phyloP scores from a whole-genome alignment of 116 monocot genomes.

The Phalaenopsis hybrid region DNA sequence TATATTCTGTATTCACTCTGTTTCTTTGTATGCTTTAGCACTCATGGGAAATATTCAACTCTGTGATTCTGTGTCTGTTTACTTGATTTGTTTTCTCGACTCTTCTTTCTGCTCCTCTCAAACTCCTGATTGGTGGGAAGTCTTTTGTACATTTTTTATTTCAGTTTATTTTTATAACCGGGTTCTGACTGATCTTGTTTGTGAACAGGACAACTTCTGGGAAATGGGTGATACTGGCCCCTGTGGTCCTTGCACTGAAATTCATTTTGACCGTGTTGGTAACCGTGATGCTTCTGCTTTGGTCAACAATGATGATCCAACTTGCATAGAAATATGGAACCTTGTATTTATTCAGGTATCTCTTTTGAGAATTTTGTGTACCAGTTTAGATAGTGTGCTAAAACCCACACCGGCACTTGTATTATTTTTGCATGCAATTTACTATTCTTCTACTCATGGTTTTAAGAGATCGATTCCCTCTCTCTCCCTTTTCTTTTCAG shows the following conservation, averaged over 20 bases:
- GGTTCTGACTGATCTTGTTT: not conserved
- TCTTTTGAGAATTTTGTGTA: not conserved
- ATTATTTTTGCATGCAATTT: not conserved
- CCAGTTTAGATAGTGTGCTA: not conserved
- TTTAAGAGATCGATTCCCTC: not conserved
- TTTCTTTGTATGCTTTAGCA: not conserved
- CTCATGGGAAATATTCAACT: not conserved
- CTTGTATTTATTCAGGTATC: slow-evolving; percentile 98
- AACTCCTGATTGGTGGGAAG: not conserved
- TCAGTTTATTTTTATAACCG: not conserved
- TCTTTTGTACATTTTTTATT: not conserved
- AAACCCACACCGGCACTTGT: not conserved
- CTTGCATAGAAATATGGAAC: slow-evolving; percentile 99
- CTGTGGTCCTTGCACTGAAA: slow-evolving; percentile 96
- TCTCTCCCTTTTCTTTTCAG: slow-evolving; percentile 29
- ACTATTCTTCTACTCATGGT: not conserved
- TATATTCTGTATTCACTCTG: not conserved
- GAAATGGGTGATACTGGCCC: slow-evolving; percentile 99
- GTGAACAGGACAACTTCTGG: slow-evolving; percentile 95
- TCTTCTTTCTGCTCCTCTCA: not conserved
- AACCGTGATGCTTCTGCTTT: slow-evolving; percentile 84
- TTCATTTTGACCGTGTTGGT: slow-evolving; percentile 95
- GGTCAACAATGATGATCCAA: slow-evolving; percentile 98
- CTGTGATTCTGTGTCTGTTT: not conserved
- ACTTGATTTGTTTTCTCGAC: not conserved